phyloP scores from a whole-genome alignment of 352 stramenopile species.

The Globisporangium mamillatum region DNA sequence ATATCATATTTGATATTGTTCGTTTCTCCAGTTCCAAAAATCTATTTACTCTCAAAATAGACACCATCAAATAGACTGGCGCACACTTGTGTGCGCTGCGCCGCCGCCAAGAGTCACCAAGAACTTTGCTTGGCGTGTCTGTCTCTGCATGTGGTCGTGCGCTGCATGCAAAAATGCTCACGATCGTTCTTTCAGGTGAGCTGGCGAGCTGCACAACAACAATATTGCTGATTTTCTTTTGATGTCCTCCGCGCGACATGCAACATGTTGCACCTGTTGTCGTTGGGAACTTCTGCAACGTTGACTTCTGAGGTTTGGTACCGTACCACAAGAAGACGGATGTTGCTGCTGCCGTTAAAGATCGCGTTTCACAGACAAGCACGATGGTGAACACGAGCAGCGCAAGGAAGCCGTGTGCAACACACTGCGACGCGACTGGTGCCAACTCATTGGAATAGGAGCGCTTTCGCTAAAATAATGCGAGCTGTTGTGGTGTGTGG shows the following conservation, averaged over 20 bases:
- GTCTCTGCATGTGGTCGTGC: not conserved
- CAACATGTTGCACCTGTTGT: not conserved
- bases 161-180: not conserved
- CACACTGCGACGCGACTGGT: no score
- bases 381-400: no score
- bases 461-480: no score
- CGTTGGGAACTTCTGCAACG: not conserved
- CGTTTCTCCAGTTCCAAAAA: not conserved
- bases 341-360: not conserved
- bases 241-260: not conserved
- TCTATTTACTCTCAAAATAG: not conserved
- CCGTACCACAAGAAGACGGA: not conserved
- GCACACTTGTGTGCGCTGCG: not conserved
- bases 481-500: not conserved
- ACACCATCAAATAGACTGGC: not conserved
- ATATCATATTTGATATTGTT: not conserved
- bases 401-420: no score
- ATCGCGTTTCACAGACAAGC: not conserved
- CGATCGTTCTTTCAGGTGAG: not conserved
- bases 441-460: no score
- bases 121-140: not conserved
- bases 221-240: not conserved
- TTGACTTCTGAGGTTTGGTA: not conserved
- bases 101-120: no score
- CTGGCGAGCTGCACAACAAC: not conserved